Base-by-base conservation (phyloP, 2,329 filamentous ascomycete genomes). In the Phaeosphaeria sp. region DNA sequence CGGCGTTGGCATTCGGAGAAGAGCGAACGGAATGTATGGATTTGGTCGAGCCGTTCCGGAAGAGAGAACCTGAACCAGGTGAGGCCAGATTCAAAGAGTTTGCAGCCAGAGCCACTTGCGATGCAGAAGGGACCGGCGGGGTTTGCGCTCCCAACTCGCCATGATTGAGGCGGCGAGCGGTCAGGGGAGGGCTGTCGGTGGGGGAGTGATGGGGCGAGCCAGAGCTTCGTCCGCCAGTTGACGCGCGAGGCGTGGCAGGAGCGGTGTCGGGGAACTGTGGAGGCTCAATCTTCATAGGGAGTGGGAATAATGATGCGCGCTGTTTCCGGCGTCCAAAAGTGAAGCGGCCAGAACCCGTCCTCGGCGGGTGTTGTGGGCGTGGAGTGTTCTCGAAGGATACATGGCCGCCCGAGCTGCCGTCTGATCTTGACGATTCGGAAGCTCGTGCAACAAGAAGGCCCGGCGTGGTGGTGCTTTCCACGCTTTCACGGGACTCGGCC, bases 341-440 rank as follows among this genome's bases (percentile, higher is more conserved):
- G 74, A 97, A 97, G 13, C 73, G 68, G 13, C 58, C 61, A 73
- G 97, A 92, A 23, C 89, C 89, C 30, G 62, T 21, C 85, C 90
- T 36, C 85, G 88, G 68, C 64, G 68, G 93, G 89, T 65, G 71
- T 55, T 55, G 72, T 64, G 73, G 78, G 20, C 67, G 72, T 22
- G 73, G 64, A 25, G 64, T 70, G 50, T 70, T 47, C 27, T 75
- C 75, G 46, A 77, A 76, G 23, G 72, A 73, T 64, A 76, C 64
- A 54, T 78, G 75, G 27, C 72, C 75, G 43, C 84, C 87, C 17
- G 89, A 91, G 78, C 91, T 96, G 46, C 87, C 90, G 75, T 97
- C 93, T 25, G 94, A 97, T 65, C 91, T 87, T 1, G 93, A 97
- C 1, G 94, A 97, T 71, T 97, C 94, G 5, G 91, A 95, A 25